Evolutionary conservation across 2,329 filamentous ascomycete species (phyloP).

Genomic region (Cladosporium velox): DNA sequence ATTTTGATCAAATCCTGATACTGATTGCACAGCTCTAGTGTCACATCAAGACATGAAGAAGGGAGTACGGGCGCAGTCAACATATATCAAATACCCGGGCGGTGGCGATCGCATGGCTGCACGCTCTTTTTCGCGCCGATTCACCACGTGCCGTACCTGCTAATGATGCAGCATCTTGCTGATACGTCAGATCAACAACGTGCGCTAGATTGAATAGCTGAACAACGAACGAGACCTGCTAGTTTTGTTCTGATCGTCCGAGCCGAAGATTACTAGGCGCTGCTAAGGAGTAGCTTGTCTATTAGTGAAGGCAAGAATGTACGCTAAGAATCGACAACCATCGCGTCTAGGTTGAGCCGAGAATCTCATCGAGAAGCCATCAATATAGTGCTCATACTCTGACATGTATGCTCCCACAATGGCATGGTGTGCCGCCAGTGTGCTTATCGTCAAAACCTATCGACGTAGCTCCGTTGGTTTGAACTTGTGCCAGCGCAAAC

Average conservation of each 20-base stretch:
- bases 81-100: neutral
- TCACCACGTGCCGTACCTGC: neutral
- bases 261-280: neutral
- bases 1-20: neutral
- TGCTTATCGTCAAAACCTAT: neutral
- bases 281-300: neutral
- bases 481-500: neutral
- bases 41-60: neutral
- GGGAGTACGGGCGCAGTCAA: neutral
- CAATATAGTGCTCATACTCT: neutral
- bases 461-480: neutral
- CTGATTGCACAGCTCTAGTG: neutral
- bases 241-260: neutral
- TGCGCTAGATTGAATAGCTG: neutral
- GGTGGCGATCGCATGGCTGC: neutral
- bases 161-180: neutral
- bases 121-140: neutral
- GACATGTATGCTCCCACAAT: neutral
- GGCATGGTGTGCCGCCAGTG: neutral
- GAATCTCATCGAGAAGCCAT: neutral
- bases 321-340: neutral
- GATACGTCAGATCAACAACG: neutral
- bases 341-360: neutral
- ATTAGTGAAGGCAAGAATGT: neutral
- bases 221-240: neutral